Evolutionary conservation across 2,329 filamentous ascomycete species (phyloP).

Genomic region (Cadophora luteo-olivacea): DNA sequence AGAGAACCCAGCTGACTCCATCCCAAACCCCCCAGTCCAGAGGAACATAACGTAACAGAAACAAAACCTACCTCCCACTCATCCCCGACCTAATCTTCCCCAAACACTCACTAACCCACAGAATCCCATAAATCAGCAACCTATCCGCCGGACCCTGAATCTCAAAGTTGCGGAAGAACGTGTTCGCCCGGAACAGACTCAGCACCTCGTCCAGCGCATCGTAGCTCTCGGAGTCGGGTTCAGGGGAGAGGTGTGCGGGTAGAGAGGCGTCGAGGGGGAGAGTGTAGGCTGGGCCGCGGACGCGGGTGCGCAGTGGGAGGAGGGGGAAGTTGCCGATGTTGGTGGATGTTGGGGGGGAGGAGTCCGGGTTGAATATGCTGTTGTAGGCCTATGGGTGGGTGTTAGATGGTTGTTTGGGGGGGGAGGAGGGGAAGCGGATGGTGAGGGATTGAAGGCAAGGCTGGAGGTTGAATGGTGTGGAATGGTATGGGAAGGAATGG

Average conservation of each 20-base stretch:
- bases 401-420: neutral
- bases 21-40: neutral
- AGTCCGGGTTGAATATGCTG: constrained; percentile 92
- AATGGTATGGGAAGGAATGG: too few species aligned
- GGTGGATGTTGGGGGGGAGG: constrained; percentile 62
- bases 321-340: constrained; percentile 88
- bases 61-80: constrained; percentile 60
- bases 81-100: constrained; percentile 83
- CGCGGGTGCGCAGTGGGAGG: constrained; percentile 91
- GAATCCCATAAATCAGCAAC: constrained; percentile 93
- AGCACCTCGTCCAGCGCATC: constrained; percentile 96
- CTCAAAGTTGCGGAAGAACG: constrained; percentile 99
- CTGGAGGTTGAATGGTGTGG: too few species aligned
- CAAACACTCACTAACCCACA: constrained; percentile 91
- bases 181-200: constrained; percentile 93
- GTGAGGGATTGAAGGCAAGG: neutral
- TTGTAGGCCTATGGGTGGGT: constrained; percentile 79
- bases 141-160: constrained; percentile 96
- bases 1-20: neutral
- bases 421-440: neutral
- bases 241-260: constrained; percentile 60
- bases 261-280: constrained; percentile 65
- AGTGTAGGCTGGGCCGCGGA: constrained; percentile 91
- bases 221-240: constrained; percentile 91
- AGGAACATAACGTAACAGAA: constrained; percentile 10